Evolutionary conservation across 495 filamentous ascomycete genomes (phyloP).

Genomic region (Penicillium lividum): DNA sequence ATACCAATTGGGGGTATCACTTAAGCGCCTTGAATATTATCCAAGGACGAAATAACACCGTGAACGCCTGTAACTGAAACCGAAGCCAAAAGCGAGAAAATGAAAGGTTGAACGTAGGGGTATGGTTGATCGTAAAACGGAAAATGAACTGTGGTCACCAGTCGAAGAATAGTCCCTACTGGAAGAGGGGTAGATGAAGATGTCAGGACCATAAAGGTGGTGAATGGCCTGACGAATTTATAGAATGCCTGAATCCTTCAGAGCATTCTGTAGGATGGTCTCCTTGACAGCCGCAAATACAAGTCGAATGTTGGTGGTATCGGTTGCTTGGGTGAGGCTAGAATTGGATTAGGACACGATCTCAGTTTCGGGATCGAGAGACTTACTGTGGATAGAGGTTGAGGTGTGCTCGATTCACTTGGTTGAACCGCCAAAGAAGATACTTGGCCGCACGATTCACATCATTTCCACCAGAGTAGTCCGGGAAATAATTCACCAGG

Average conservation of each 20-base stretch:
- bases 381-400: conserved; percentile 97
- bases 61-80: conserved; percentile 40
- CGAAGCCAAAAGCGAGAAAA: conserved; percentile 23
- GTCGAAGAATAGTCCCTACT: conserved; percentile 6
- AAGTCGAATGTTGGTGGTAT: conserved; percentile 95
- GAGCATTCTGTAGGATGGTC: conserved; percentile 95
- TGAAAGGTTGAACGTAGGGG: conserved; percentile 16
- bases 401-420: conserved; percentile 94
- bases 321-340: conserved; percentile 96
- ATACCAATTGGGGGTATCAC: conserved; percentile 25
- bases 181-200: conserved; percentile 12
- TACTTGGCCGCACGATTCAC: conserved; percentile 98
- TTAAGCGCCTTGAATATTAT: conserved; percentile 37
- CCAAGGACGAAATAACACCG: conserved; percentile 27
- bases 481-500: conserved; percentile 90
- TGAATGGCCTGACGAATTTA: conserved; percentile 32
- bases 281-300: conserved; percentile 99
- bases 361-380: not conserved
- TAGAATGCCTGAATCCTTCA: conserved; percentile 97
- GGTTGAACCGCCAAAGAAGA: conserved; percentile 96
- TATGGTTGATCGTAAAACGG: conserved; percentile 25
- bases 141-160: not conserved
- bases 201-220: not conserved
- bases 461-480: conserved; percentile 96
- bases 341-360: conserved; percentile 5